Percentiles rank a stretch among this genome's conserved stretches.
phyloP scores from a whole-genome alignment of 305 asterid genomes.

The Lippia alba region DNA sequence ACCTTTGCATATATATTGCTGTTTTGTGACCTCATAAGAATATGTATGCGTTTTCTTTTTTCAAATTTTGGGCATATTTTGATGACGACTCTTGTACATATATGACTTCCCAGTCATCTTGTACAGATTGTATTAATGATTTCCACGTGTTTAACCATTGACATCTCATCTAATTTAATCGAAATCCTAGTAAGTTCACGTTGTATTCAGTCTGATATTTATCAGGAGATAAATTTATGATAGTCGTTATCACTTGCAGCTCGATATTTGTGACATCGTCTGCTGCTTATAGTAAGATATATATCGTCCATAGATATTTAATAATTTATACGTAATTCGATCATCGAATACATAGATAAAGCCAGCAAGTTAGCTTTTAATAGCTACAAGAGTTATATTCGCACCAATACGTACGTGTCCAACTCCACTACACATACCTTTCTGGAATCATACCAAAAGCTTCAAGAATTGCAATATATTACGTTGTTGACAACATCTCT shows the following conservation, averaged over 20 bases:
- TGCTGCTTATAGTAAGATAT: too few species aligned
- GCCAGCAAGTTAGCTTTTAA: background rate
- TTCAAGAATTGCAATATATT: background rate
- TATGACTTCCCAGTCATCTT: slow-evolving; percentile 13
- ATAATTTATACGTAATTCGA: too few species aligned
- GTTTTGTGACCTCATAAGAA: slow-evolving; percentile 35
- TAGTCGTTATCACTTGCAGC: too few species aligned
- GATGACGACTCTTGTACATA: slow-evolving; percentile 13
- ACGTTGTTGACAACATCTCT: background rate
- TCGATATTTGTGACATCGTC: too few species aligned
- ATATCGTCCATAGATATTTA: too few species aligned
- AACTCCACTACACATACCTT: background rate
- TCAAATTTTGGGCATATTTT: slow-evolving; percentile 26
- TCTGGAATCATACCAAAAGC: background rate
- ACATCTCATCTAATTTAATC: background rate
- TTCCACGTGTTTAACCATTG: slow-evolving; percentile 31
- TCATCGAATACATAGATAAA: too few species aligned
- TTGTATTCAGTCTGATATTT: too few species aligned
- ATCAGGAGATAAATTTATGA: too few species aligned
- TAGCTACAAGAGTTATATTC: background rate
- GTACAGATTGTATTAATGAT: slow-evolving; percentile 16
- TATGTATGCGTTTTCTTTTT: background rate
- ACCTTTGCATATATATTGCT: slow-evolving; percentile 15
- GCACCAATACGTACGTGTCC: background rate
- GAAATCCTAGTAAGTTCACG: too few species aligned